Evolutionary conservation across 495 filamentous ascomycete genomes (phyloP).

Genomic region (Geoglossum glabrum): DNA sequence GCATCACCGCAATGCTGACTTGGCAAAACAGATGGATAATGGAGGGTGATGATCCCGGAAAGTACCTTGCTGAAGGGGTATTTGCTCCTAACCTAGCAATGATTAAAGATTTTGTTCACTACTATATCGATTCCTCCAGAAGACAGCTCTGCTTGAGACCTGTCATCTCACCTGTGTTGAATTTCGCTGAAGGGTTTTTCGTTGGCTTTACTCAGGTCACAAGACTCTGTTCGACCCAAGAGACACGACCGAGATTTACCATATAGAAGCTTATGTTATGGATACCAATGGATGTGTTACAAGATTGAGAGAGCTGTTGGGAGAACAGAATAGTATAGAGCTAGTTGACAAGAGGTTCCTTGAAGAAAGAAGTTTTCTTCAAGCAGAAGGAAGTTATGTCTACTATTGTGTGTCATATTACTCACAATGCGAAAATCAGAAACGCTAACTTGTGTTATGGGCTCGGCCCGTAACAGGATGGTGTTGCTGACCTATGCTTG

Average conservation of each 20-base stretch:
- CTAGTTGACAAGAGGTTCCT: too few species aligned
- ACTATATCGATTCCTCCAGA: conserved; percentile 6
- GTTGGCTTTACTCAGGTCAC: background rate
- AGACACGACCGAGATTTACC: background rate
- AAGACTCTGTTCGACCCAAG: background rate
- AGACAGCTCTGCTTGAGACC: conserved; percentile 6
- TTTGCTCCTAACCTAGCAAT: conserved; percentile 6
- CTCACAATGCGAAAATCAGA: too few species aligned
- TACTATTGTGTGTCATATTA: too few species aligned
- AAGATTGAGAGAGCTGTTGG: too few species aligned
- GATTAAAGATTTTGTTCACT: conserved; percentile 10
- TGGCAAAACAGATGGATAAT: background rate
- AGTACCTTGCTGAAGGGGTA: background rate
- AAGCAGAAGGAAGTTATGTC: too few species aligned
- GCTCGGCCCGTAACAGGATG: too few species aligned
- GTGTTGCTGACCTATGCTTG: background rate
- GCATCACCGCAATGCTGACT: background rate
- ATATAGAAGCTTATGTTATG: background rate
- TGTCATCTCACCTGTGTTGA: conserved; percentile 7
- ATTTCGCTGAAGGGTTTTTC: conserved; percentile 8
- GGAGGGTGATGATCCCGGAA: background rate
- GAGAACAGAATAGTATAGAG: too few species aligned
- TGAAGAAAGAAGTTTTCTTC: too few species aligned
- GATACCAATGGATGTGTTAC: background rate
- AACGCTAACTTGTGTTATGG: too few species aligned